phyloP scores from a whole-genome alignment of 257 asterid species.

The Solanum infundibuliforme region DNA sequence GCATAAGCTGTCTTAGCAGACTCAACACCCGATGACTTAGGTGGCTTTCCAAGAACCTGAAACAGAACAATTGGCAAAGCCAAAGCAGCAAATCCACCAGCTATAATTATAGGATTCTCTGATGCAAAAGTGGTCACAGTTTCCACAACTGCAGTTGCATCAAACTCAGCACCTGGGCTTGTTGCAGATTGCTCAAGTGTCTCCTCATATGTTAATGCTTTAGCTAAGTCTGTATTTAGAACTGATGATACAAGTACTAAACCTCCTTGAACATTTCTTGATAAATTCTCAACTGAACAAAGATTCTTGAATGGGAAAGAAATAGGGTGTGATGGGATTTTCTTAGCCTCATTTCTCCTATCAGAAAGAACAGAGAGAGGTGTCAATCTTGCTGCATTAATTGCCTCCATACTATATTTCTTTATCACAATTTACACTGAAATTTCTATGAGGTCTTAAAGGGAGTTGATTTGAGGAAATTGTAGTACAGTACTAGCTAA shows the following conservation, averaged over 20 bases:
- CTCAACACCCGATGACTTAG: slow-evolving; percentile 82
- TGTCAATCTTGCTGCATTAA: slow-evolving; percentile 62
- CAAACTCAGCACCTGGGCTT: slow-evolving; percentile 29
- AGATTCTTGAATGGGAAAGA: slow-evolving; percentile 31
- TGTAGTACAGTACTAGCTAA: background rate
- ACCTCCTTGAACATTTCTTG: slow-evolving; percentile 42
- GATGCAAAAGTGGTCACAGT: slow-evolving; percentile 25
- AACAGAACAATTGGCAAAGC: slow-evolving; percentile 62
- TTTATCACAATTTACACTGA: background rate
- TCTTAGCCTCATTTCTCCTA: slow-evolving; percentile 47
- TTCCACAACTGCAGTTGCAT: slow-evolving; percentile 39
- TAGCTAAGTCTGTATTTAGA: slow-evolving; percentile 40
- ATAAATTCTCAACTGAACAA: slow-evolving; percentile 10
- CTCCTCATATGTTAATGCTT: slow-evolving; percentile 71
- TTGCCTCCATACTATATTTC: slow-evolving; percentile 59
- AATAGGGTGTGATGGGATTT: slow-evolving; percentile 12
- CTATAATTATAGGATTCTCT: slow-evolving; percentile 60
- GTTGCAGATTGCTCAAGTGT: slow-evolving; percentile 53
- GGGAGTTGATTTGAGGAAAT: background rate
- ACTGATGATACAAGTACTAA: slow-evolving; percentile 47
- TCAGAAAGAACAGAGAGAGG: slow-evolving; percentile 70
- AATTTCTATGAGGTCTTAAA: background rate
- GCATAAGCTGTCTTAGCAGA: slow-evolving; percentile 70
- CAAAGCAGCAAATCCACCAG: slow-evolving; percentile 47
- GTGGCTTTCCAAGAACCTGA: slow-evolving; percentile 50